These are phyloP conservation scores for Eucalyptus caleyi DNA, from an alignment of 345 rosid species.

Conservation along the genomic window DNA sequence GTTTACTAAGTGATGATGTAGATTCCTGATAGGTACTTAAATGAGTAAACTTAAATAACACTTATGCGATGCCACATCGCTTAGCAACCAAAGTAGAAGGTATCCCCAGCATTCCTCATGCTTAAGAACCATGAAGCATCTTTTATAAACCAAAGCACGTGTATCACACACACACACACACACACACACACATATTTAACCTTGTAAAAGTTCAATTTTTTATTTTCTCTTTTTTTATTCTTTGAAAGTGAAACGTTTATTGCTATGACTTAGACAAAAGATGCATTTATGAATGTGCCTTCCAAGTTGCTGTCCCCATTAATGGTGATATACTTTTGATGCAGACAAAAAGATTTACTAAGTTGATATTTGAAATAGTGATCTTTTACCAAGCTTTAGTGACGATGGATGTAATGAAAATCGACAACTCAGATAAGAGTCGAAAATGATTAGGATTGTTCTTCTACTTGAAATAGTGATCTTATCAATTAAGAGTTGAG, in stretches of 20 bases:
- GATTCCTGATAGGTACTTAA: background rate
- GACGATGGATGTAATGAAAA: background rate
- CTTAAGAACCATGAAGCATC: background rate
- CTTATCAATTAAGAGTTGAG: too few relatives aligned
- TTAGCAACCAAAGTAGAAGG: background rate
- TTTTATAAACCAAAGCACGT: background rate
- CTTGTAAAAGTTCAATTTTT: background rate
- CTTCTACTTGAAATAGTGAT: too few relatives aligned
- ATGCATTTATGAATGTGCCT: background rate
- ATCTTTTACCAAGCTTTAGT: background rate
- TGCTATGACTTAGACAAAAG: background rate
- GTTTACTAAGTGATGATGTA: background rate
- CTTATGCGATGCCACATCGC: background rate
- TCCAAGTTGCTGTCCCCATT: background rate
- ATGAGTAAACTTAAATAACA: background rate
- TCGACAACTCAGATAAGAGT: background rate
- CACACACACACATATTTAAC: background rate
- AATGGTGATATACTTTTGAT: background rate
- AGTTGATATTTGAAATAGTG: background rate
- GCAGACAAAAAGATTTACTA: background rate
- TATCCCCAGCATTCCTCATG: background rate
- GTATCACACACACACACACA: background rate
- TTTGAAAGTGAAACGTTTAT: background rate
- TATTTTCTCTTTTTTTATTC: too few relatives aligned
- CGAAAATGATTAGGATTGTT: too few relatives aligned